Conservation (phyloP, 2,329 filamentous ascomycete species). For the Podosphaera aphanis region DNA sequence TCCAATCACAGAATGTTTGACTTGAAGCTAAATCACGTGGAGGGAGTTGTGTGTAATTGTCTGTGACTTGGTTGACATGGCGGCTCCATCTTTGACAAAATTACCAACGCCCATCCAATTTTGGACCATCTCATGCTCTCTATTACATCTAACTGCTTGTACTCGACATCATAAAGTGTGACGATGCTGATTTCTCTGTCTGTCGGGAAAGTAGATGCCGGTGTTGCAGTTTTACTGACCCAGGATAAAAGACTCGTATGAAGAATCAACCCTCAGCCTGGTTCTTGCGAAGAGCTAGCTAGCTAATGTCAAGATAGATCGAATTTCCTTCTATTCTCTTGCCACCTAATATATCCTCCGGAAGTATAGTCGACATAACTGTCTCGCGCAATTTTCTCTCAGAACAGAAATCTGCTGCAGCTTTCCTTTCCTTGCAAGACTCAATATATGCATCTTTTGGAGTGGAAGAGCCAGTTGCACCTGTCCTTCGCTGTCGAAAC, state of each 20-base stretch:
- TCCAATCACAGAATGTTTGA: too few relatives aligned
- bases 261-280: background rate
- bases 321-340: constrained; percentile 96
- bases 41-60: too few relatives aligned
- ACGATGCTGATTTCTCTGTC: constrained; percentile 92
- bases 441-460: constrained; percentile 76
- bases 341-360: constrained; percentile 80
- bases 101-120: too few relatives aligned
- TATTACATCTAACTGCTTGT: too few relatives aligned
- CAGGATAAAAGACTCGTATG: constrained; percentile 88
- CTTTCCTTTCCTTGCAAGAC: constrained; percentile 69
- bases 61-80: too few relatives aligned
- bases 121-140: too few relatives aligned
- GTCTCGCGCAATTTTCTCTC: constrained; percentile 68
- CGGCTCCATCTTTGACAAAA: too few relatives aligned
- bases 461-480: constrained; percentile 48
- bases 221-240: constrained; percentile 87
- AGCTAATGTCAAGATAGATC: constrained; percentile 40
- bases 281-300: constrained; percentile 2
- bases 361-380: constrained; percentile 93
- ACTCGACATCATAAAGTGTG: constrained; percentile 1
- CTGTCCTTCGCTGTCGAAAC: constrained; percentile 75
- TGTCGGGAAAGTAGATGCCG: constrained; percentile 96
- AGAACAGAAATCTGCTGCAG: constrained; percentile 48
- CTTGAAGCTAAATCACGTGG: too few relatives aligned